Conservation (phyloP, 805 yeast species). For the Ascoidea asiatica region DNA sequence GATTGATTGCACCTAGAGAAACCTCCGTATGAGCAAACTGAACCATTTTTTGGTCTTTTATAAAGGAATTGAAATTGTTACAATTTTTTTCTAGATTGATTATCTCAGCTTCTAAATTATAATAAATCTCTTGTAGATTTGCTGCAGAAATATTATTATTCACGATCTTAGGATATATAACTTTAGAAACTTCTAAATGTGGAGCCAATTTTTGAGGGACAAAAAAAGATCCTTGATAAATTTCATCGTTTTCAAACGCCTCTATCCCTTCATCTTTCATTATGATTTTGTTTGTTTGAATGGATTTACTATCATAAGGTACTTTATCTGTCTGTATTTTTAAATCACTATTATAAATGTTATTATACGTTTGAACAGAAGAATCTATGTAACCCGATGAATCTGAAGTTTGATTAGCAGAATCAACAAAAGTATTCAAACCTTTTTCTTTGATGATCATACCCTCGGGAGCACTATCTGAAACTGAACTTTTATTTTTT, state of each 20-base stretch:
- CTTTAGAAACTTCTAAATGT: neutral
- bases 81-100: neutral
- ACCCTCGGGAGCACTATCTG: too few relatives aligned
- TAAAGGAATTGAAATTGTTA: too few relatives aligned
- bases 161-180: neutral
- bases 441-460: too few relatives aligned
- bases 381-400: neutral
- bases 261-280: neutral
- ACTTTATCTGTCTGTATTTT: too few relatives aligned
- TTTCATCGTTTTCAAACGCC: neutral
- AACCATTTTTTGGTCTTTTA: too few relatives aligned
- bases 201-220: neutral
- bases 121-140: neutral
- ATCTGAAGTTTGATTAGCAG: too few relatives aligned
- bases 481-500: too few relatives aligned
- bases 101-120: neutral
- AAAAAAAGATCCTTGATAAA: neutral
- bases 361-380: neutral
- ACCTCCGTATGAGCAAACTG: neutral
- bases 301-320: too few relatives aligned
- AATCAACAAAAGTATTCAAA: too few relatives aligned
- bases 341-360: too few relatives aligned
- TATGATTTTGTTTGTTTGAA: too few relatives aligned
- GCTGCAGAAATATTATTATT: too few relatives aligned
- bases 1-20: neutral